phyloP scores from a whole-genome alignment of 257 asterid genomes.

The Solanum etuberosum region DNA sequence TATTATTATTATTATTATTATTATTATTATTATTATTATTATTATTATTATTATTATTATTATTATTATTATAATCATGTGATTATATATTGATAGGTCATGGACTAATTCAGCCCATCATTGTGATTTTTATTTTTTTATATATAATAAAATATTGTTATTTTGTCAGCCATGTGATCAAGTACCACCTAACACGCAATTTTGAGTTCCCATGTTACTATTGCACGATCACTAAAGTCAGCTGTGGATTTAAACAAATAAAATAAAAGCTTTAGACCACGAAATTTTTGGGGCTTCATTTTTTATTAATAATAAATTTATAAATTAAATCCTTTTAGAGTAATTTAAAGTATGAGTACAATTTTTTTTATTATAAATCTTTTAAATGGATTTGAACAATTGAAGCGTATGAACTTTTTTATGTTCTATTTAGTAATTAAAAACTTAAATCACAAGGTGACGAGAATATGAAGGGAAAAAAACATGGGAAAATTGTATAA shows the following conservation, averaged over 20 bases:
- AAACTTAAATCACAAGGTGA: not conserved
- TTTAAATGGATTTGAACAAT: not conserved
- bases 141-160: not conserved
- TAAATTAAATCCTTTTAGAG: not conserved
- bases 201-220: not conserved
- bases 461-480: not conserved
- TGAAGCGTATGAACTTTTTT: not conserved
- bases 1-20: no score
- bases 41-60: no score
- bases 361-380: not conserved
- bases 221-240: not conserved
- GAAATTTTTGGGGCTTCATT: not conserved
- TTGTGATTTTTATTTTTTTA: not conserved
- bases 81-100: not conserved
- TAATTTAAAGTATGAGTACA: not conserved
- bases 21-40: not conserved
- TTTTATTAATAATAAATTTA: not conserved
- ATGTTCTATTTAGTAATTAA: not conserved
- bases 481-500: no score
- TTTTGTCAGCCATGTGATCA: not conserved
- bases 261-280: not conserved
- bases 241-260: not conserved
- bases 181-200: not conserved
- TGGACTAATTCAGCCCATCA: not conserved
- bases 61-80: not conserved